A percentile compares a stretch with the other conserved stretches of the same genome.
Conservation (phyloP, 768 basidiomycete species). For the Lanmaoa pseudosensibilis region DNA sequence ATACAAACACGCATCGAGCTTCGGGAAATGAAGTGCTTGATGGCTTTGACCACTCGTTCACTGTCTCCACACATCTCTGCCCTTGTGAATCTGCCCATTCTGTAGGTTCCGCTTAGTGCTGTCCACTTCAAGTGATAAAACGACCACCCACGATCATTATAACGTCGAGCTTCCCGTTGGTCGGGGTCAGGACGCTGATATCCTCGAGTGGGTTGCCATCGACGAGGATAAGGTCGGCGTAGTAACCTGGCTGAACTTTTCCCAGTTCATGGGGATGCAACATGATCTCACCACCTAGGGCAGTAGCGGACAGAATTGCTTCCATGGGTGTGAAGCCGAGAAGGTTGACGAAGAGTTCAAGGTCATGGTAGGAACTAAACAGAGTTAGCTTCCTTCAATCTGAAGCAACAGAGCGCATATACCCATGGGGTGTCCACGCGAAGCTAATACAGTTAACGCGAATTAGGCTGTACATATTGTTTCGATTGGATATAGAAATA, state of each 20-base stretch:
- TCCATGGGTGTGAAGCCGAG: conserved; percentile 39
- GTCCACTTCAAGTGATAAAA: background rate
- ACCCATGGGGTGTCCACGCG: conserved; percentile 37
- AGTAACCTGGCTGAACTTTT: conserved; percentile 38
- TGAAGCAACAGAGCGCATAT: background rate
- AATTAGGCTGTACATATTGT: background rate
- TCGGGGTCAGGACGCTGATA: conserved; percentile 32
- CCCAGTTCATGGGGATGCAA: conserved; percentile 37
- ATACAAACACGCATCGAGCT: background rate
- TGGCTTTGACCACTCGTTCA: background rate
- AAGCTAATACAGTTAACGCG: conserved; percentile 11
- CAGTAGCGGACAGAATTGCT: conserved; percentile 36
- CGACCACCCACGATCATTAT: conserved; percentile 33
- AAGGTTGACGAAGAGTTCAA: conserved; percentile 38
- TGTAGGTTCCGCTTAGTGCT: conserved; percentile 5
- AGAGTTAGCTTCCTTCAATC: background rate
- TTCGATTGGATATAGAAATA: background rate
- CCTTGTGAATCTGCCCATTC: conserved; percentile 31
- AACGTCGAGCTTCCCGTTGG: conserved; percentile 33
- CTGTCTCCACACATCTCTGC: background rate
- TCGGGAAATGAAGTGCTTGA: background rate
- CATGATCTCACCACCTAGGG: conserved; percentile 39
- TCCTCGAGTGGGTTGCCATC: conserved; percentile 38
- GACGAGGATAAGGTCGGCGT: conserved; percentile 38
- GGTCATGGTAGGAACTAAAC: conserved; percentile 36